Evolutionary conservation across 2,329 filamentous ascomycete genomes (phyloP).

Genomic region (Neonectria ditissima): DNA sequence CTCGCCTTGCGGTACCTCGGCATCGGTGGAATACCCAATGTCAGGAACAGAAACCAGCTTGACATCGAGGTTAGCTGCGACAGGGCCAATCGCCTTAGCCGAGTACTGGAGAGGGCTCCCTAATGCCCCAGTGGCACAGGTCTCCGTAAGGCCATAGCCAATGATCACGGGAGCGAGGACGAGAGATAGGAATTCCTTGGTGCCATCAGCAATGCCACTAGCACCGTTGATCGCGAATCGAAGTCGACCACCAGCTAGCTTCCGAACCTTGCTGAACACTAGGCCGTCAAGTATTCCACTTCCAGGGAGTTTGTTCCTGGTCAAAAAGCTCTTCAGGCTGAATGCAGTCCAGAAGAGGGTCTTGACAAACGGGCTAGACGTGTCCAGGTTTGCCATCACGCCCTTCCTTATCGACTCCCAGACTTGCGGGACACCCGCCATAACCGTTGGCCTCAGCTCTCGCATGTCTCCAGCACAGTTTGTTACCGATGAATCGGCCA

Average conservation of each 20-base stretch:
- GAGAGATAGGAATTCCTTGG: conserved; percentile 89
- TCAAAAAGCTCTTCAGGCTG: conserved; percentile 68
- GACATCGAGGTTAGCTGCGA: conserved; percentile 82
- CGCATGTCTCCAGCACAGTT: conserved; percentile 95
- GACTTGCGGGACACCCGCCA: conserved; percentile 94
- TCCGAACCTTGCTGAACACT: conserved; percentile 91
- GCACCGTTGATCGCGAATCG: conserved; percentile 94
- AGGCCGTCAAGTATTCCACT: conserved; percentile 80
- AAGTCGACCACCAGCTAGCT: conserved; percentile 86
- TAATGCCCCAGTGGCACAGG: conserved; percentile 81
- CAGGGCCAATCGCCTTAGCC: conserved; percentile 78
- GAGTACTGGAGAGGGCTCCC: conserved; percentile 88
- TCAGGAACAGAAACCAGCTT: conserved; percentile 93
- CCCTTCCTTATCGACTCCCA: conserved; percentile 99
- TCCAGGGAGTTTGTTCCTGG: conserved; percentile 71
- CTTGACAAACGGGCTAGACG: conserved; percentile 73
- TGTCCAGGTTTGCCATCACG: conserved; percentile 80
- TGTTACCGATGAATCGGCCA: conserved; percentile 85
- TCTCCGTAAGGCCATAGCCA: conserved; percentile 96
- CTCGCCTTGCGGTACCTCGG: conserved; percentile 86
- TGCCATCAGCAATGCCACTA: conserved; percentile 89
- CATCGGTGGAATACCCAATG: conserved; percentile 81
- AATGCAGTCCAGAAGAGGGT: conserved; percentile 82
- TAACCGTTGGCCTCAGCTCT: conserved; percentile 86
- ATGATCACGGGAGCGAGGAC: conserved; percentile 93